A percentile compares a stretch with the other conserved stretches of the same genome.
These are phyloP conservation scores for Aspergillus funiculosus DNA, from an alignment of 495 filamentous ascomycete genomes.

Conservation along the genomic window DNA sequence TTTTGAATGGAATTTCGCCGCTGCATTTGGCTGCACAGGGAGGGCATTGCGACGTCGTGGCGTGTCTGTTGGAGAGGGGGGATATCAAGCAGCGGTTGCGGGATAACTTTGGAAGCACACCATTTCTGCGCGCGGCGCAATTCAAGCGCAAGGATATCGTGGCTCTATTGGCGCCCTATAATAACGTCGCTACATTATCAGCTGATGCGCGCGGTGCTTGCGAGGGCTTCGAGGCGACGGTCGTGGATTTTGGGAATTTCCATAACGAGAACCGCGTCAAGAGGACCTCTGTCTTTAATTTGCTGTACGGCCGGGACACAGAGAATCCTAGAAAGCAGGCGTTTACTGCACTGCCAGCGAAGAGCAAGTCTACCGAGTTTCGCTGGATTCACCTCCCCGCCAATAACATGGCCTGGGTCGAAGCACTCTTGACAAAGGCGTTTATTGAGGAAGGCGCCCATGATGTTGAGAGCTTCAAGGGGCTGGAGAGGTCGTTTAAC, in stretches of 20 bases:
- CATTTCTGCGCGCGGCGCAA: conserved; percentile 55
- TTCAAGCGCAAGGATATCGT: conserved; percentile 54
- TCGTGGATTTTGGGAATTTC: conserved; percentile 65
- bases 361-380: conserved; percentile 52
- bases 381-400: conserved; percentile 68
- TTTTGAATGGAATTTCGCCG: conserved; percentile 56
- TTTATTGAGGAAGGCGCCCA: conserved; percentile 62
- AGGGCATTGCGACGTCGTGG: conserved; percentile 53
- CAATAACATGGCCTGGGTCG: conserved; percentile 55
- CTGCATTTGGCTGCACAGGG: conserved; percentile 58
- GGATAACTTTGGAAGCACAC: conserved; percentile 59
- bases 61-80: conserved; percentile 42
- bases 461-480: conserved; percentile 64
- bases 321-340: conserved; percentile 47
- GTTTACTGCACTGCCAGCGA: conserved; percentile 48
- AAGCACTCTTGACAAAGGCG: conserved; percentile 58
- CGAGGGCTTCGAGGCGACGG: conserved; percentile 58
- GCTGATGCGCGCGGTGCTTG: conserved; percentile 52
- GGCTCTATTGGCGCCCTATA: conserved; percentile 49
- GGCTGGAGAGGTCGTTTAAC: conserved; percentile 56
- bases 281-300: conserved; percentile 50
- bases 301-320: conserved; percentile 56
- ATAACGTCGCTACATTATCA: conserved; percentile 46
- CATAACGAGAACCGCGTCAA: conserved; percentile 56
- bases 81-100: conserved; percentile 44